Percentiles rank a stretch among this genome's conserved stretches.
These are phyloP conservation scores for Erucastrum elatum DNA, from an alignment of 345 rosid genomes.

Conservation along the genomic window DNA sequence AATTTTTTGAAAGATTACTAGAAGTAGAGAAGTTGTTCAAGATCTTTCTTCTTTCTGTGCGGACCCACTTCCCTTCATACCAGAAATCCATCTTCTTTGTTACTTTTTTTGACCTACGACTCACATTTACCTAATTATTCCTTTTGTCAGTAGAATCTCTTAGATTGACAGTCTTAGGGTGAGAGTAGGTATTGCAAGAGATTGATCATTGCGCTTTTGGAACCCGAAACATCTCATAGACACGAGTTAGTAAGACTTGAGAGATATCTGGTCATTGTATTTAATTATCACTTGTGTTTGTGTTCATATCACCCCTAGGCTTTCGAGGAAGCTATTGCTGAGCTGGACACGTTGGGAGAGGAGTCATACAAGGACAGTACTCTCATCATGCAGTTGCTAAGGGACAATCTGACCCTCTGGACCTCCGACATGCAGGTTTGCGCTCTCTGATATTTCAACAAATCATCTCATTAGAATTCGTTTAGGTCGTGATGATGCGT, in stretches of 20 bases:
- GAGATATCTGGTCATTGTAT: background rate
- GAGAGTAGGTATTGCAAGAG: background rate
- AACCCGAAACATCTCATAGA: background rate
- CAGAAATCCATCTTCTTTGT: constrained; percentile 21
- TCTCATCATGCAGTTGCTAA: constrained; percentile 63
- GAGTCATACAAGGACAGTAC: constrained; percentile 70
- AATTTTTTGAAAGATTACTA: background rate
- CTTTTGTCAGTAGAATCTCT: constrained; percentile 29
- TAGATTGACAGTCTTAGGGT: background rate
- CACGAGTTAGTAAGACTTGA: background rate
- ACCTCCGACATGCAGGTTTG: constrained; percentile 67
- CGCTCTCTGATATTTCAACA: background rate
- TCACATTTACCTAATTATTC: constrained; percentile 27
- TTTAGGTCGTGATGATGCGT: background rate
- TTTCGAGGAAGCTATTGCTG: constrained; percentile 72
- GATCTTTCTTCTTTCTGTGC: constrained; percentile 8
- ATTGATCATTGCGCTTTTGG: background rate
- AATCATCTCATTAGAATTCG: background rate
- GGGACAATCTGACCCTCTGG: constrained; percentile 66
- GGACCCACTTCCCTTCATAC: constrained; percentile 34
- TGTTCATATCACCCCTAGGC: constrained; percentile 39
- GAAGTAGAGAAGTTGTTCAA: constrained; percentile 15
- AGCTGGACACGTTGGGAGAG: constrained; percentile 64
- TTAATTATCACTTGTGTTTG: no score
- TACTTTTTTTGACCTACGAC: constrained; percentile 8